Evolutionary conservation across 1,284 basidiomycete species (phyloP), one percentile per base, ranked within the genome.

Genomic region (Leccinum solheimii): DNA sequence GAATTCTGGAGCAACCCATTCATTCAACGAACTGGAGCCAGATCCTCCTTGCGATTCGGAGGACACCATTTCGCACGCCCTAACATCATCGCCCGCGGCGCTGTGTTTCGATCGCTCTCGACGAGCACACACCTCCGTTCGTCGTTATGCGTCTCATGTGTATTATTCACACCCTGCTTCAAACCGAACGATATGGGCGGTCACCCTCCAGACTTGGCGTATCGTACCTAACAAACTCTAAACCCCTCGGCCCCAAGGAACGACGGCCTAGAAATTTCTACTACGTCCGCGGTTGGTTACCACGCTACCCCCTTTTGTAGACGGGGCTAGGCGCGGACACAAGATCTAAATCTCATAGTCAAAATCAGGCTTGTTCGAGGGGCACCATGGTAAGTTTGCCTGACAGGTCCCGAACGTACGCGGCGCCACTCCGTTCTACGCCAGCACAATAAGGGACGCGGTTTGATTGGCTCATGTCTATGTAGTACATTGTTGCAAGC

Each of bases 191-290:
- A 21, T 53, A 55, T 50, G 9, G 34, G 58, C 48, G 55, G 40
- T 26, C 55, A 32, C 40, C 38, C 38, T 48, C 30, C 14, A 59
- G 51, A 49, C 60, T 21, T 48, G 45, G n/a, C 7, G 13, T 61
- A 59, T 62, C 63, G 56, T 61, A 60, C 66, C 64, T 34, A 19
- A 19, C 55, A 30, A n/a, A 40, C 30, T 43, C 54, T 0, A 53
- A 69, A 63, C 11, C 64, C 72, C 69, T 70, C 72, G 72, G 69
- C 60, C 67, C 69, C 72, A 70, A 40, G 70, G 72, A 64, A 54
- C 43, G 36, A 56, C 48, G 16, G 30, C 19, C 30, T 30, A 50
- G 58, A 62, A 48, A 58, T 27, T 36, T 55, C 16, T 53, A 67
- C 57, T 58, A 62, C n/a, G 8, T 54, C 72, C 64, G 65, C 56